A percentile compares a stretch with the other conserved stretches of the same genome.
Evolutionary conservation across 2,329 filamentous ascomycete genomes (phyloP).

Genomic region (Colletotrichum sp.): DNA sequence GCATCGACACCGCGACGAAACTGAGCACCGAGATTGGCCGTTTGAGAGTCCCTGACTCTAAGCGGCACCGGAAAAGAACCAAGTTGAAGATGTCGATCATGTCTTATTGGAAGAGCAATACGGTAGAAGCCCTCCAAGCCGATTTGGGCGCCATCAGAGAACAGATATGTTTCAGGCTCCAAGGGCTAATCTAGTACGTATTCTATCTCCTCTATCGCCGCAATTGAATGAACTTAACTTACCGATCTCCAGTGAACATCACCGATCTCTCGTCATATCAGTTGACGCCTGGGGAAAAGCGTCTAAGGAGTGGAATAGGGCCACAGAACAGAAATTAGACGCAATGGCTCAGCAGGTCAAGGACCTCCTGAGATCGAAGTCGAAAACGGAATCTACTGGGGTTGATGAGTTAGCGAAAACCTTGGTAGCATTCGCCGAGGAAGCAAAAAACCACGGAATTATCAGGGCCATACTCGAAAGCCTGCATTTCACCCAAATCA

Average conservation of each 20-base stretch:
- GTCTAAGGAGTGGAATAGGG: not conserved
- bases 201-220: no score
- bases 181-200: not conserved
- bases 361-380: rapidly evolving
- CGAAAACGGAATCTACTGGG: not conserved
- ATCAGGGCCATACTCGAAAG: not conserved
- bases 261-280: rapidly evolving
- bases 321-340: not conserved
- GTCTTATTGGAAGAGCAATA: not conserved
- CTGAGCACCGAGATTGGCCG: not conserved
- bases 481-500: not conserved
- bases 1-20: not conserved
- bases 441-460: not conserved
- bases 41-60: not conserved
- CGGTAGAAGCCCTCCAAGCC: not conserved
- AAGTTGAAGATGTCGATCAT: not conserved
- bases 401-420: not conserved
- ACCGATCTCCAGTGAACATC: not conserved
- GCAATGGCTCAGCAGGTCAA: not conserved
- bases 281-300: not conserved
- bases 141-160: not conserved
- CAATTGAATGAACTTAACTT: no score
- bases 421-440: not conserved
- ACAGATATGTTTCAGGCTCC: not conserved
- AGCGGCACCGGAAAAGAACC: not conserved